Percentiles rank a stretch among this genome's conserved stretches.
phyloP scores from a whole-genome alignment of 1,139 yeast genomes.

The Candida labiduridarum region DNA sequence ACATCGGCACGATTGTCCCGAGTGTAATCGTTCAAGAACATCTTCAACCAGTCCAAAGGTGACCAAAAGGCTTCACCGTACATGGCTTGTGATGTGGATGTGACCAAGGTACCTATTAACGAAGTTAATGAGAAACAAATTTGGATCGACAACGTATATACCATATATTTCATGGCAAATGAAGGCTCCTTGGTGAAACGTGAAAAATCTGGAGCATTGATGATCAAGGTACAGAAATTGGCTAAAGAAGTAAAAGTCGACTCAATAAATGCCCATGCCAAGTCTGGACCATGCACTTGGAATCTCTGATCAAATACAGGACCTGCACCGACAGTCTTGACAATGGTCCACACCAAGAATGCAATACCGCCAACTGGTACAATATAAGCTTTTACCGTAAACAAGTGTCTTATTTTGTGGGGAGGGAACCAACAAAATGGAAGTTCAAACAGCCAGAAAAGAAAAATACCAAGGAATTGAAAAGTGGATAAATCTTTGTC shows the following conservation, averaged over 20 bases:
- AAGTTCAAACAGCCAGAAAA: slow-evolving; percentile 75
- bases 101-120: slow-evolving; percentile 82
- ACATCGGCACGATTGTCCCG: slow-evolving; percentile 80
- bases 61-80: slow-evolving; percentile 81
- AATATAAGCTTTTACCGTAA: slow-evolving; percentile 73
- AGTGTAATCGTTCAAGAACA: slow-evolving; percentile 62
- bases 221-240: slow-evolving; percentile 82
- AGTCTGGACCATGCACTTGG: slow-evolving; percentile 54
- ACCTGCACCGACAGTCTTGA: slow-evolving; percentile 74
- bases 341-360: slow-evolving; percentile 78
- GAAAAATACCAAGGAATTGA: slow-evolving; percentile 70
- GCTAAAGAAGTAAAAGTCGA: slow-evolving; percentile 79
- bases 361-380: slow-evolving; percentile 83
- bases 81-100: slow-evolving; percentile 74
- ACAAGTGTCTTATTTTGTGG: slow-evolving; percentile 76
- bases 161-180: slow-evolving; percentile 45
- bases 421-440: slow-evolving; percentile 85
- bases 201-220: slow-evolving; percentile 89
- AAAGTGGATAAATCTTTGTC: slow-evolving; percentile 57
- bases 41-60: slow-evolving; percentile 74
- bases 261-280: slow-evolving; percentile 82
- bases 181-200: slow-evolving; percentile 66
- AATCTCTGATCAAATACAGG: slow-evolving; percentile 60
- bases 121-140: slow-evolving; percentile 80
- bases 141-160: slow-evolving; percentile 66